These are phyloP conservation scores for Apostasia shenzhenica DNA, from an alignment of 106 monocot genomes.

Conservation along the genomic window DNA sequence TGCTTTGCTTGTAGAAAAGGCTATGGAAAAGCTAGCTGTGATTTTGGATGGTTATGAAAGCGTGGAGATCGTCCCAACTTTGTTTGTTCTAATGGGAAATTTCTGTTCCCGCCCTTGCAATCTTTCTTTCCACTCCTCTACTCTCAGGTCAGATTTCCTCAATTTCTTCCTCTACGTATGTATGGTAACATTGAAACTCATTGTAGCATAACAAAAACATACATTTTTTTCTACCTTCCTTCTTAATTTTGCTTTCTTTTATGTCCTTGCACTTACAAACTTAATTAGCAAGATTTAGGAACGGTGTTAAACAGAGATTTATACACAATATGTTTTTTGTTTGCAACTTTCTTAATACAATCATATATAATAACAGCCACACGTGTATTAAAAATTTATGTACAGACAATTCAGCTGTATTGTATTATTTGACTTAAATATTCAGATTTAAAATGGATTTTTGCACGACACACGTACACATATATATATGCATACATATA, in stretches of 20 bases:
- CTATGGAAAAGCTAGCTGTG: slow-evolving; percentile 68
- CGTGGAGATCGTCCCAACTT: slow-evolving; percentile 86
- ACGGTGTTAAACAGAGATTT: no score
- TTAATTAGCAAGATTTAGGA: no score
- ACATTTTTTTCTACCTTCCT: not conserved
- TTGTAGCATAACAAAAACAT: not conserved
- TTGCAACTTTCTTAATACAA: no score
- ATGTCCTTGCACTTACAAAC: not conserved
- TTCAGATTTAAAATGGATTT: no score
- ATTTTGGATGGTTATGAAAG: slow-evolving; percentile 91
- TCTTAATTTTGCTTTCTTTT: not conserved
- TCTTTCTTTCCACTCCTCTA: slow-evolving; percentile 75
- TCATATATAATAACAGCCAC: no score
- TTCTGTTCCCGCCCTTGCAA: slow-evolving; percentile 93
- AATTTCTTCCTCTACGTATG: not conserved
- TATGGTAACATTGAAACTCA: not conserved
- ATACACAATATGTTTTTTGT: no score
- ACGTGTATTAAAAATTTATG: no score
- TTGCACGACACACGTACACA: no score
- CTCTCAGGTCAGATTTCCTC: slow-evolving; percentile 46
- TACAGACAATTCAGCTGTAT: no score
- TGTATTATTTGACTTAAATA: no score
- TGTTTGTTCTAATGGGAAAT: slow-evolving; percentile 98
- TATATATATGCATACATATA: no score
- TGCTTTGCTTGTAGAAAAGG: slow-evolving; percentile 59